Conservation (phyloP, 2,329 filamentous ascomycete species). For the Rutstroemia sydowiana region DNA sequence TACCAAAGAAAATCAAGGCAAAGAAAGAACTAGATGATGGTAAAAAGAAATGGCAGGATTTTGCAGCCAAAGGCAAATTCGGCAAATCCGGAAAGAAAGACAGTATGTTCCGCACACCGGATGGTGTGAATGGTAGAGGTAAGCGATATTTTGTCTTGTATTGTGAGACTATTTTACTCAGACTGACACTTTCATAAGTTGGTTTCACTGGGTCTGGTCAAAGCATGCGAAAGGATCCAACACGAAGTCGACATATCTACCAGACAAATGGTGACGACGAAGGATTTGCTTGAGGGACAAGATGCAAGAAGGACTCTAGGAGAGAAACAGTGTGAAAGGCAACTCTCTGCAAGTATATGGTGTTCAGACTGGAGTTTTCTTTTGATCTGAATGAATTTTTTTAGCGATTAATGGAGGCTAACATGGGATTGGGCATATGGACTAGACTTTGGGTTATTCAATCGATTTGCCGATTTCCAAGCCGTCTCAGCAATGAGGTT, state of each 20-base stretch:
- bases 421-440: conserved; percentile 27
- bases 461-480: too few relatives aligned
- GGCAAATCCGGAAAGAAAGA: conserved; percentile 70
- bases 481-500: too few relatives aligned
- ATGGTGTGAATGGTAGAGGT: conserved; percentile 83
- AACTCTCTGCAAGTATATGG: conserved; percentile 29
- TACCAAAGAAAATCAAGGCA: conserved; percentile 81
- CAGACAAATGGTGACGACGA: conserved; percentile 69
- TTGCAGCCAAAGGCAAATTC: conserved; percentile 69
- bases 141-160: conserved; percentile 25
- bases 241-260: conserved; percentile 77
- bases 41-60: conserved; percentile 94
- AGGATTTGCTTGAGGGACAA: conserved; percentile 16
- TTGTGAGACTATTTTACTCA: background rate
- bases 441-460: conserved; percentile 15
- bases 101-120: conserved; percentile 93
- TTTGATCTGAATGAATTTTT: conserved; percentile 13
- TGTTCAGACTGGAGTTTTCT: conserved; percentile 27
- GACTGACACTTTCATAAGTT: conserved; percentile 48
- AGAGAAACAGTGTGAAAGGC: too few relatives aligned
- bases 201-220: conserved; percentile 95
- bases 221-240: conserved; percentile 87
- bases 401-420: conserved; percentile 35
- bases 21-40: conserved; percentile 85
- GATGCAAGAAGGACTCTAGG: too few relatives aligned